These are phyloP conservation scores for Glonium stellatum DNA, from an alignment of 495 filamentous ascomycete genomes.

Conservation along the genomic window DNA sequence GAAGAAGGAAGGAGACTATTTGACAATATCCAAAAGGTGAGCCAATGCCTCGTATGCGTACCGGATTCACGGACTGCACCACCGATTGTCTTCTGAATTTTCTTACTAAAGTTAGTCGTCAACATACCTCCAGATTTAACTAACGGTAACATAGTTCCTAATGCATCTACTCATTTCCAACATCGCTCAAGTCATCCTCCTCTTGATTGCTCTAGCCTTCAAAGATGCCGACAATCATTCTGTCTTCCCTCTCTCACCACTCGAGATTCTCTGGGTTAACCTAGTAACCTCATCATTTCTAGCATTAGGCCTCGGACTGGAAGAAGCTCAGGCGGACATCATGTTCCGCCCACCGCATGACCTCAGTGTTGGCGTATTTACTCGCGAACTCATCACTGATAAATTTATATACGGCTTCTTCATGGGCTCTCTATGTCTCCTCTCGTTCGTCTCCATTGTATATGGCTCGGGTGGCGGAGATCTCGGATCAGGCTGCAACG, in stretches of 20 bases:
- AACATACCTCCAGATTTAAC: not conserved
- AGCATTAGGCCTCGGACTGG: slow-evolving; percentile 63
- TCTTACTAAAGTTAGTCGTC: slow-evolving; percentile 1
- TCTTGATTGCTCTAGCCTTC: slow-evolving; percentile 67
- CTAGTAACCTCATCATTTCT: slow-evolving; percentile 70
- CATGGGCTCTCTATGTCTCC: slow-evolving; percentile 61
- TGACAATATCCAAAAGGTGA: slow-evolving; percentile 64
- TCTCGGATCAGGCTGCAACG: slow-evolving; percentile 61
- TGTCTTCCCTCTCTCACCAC: slow-evolving; percentile 66
- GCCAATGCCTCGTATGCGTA: too few species aligned
- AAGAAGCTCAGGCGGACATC: slow-evolving; percentile 56
- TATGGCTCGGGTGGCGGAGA: slow-evolving; percentile 56
- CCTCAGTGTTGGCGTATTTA: slow-evolving; percentile 60
- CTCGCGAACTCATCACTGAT: slow-evolving; percentile 59
- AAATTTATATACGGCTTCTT: slow-evolving; percentile 66
- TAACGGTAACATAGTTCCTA: slow-evolving; percentile 49
- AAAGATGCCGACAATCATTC: slow-evolving; percentile 56
- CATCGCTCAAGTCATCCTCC: slow-evolving; percentile 65
- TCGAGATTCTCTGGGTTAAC: slow-evolving; percentile 74
- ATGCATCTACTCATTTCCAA: slow-evolving; percentile 67
- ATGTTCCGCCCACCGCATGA: slow-evolving; percentile 69
- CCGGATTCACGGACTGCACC: too few species aligned
- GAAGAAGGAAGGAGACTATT: slow-evolving; percentile 68
- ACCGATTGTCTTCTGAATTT: slow-evolving; percentile 6
- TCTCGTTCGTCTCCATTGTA: slow-evolving; percentile 60